phyloP scores from a whole-genome alignment of 2,329 filamentous ascomycete genomes.

The Madurella mycetomatis region DNA sequence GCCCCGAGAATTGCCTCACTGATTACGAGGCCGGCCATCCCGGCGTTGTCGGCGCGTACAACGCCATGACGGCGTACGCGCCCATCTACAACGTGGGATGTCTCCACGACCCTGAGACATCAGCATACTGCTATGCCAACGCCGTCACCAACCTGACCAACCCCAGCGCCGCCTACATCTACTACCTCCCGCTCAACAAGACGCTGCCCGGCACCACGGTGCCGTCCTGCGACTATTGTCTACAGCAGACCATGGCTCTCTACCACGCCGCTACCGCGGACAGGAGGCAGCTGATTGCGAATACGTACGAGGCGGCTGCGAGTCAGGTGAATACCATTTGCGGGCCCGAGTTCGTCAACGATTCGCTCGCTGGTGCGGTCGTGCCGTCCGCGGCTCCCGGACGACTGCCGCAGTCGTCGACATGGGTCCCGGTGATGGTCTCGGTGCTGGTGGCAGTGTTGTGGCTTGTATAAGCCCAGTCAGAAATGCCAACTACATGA shows the following conservation, averaged over 20 bases:
- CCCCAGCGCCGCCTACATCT: constrained; percentile 71
- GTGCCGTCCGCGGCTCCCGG: constrained; percentile 21
- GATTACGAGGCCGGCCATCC: constrained; percentile 67
- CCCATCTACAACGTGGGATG: constrained; percentile 78
- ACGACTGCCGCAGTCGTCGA: neutral
- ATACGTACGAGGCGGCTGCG: constrained; percentile 68
- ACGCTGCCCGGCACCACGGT: constrained; percentile 60
- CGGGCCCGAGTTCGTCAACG: constrained; percentile 54
- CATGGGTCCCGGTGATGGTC: neutral
- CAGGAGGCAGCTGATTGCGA: constrained; percentile 59
- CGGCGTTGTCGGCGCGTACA: constrained; percentile 68
- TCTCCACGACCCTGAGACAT: constrained; percentile 60
- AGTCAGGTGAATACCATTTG: constrained; percentile 65
- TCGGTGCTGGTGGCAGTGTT: neutral
- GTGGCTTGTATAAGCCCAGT: constrained; percentile 3
- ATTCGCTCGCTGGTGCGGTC: constrained; percentile 42
- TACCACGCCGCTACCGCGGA: constrained; percentile 68
- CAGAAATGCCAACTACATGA: neutral
- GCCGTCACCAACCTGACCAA: constrained; percentile 73
- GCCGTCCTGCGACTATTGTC: constrained; percentile 73
- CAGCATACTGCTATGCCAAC: constrained; percentile 75
- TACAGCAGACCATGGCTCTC: constrained; percentile 75
- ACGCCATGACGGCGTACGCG: constrained; percentile 71
- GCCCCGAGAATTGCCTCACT: constrained; percentile 59
- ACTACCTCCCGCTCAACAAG: constrained; percentile 78